Evolutionary conservation across 2,329 filamentous ascomycete genomes (phyloP), one percentile per base, ranked within the genome.

Genomic region (Penicillium paneum): DNA sequence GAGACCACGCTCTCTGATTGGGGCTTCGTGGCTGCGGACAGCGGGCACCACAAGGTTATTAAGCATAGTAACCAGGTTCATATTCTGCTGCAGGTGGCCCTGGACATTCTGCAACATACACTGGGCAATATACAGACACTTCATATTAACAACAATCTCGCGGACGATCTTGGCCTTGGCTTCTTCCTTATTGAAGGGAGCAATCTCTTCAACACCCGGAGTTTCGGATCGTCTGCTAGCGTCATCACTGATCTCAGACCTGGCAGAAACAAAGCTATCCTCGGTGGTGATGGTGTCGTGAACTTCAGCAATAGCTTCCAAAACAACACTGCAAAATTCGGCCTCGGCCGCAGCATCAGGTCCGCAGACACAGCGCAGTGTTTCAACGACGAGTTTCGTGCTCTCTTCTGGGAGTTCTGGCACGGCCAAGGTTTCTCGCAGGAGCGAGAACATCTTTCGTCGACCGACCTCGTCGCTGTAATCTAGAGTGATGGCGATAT

Each of bases 391-490:
- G 48, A 99, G 86, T 68, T 92, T 93, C 1, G 94, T 97, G 42
- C 91, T 88, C 69, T 96, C 91, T 65, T 99, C 93, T 0, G 94
- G 92, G 2, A 99, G 80, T 63, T 95, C 90, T 3, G 92, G 85
- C 49, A 92, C 87, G 0, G 91, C 91, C 15, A 99, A 78, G 1
- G 88, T 88, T 70, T 96, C 90, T 52, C 94, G 84, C 56, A 97
- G 83, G 32, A 97, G 81, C 17, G 90, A 86, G 71, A 96, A 97
- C 91, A 99, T 97, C 76, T 96, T 96, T 55, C 93, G 83, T 61
- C 94, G 85, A 46, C 94, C 94, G 59, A 96, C 90, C 73, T 97
- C 94, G 68, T 99, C 94, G n/a, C 90, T 92, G 73, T 97, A 99
- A 74, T 99, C 94, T 47, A 97, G 83, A 1, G 90, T 95, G 56